phyloP scores from a whole-genome alignment of 164 flowering plant species.

The Macadamia tetraphylla region DNA sequence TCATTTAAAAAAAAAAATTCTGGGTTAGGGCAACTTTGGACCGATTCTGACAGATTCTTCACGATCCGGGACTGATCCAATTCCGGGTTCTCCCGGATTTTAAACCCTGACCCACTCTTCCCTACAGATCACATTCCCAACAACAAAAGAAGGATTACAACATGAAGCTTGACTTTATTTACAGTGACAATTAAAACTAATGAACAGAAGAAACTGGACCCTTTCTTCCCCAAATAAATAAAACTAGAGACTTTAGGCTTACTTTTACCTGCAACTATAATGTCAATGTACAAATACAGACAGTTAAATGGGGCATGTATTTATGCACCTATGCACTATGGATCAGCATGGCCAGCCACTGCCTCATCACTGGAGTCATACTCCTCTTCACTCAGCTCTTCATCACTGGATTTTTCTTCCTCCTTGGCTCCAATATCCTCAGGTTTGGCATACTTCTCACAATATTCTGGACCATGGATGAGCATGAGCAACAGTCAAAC shows the following conservation, averaged over 20 bases:
- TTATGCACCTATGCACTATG: constrained; percentile 30
- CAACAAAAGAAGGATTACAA: constrained; percentile 1
- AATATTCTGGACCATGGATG: constrained; percentile 34
- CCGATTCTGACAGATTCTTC: no score
- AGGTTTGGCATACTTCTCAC: constrained; percentile 61
- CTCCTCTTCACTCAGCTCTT: constrained; percentile 54
- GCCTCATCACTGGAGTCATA: constrained; percentile 53
- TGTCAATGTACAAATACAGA: constrained; percentile 34
- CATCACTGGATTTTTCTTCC: constrained; percentile 54
- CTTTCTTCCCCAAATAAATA: constrained; percentile 9
- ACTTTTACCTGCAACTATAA: constrained; percentile 11
- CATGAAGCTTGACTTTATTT: constrained; percentile 24
- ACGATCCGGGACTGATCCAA: no score
- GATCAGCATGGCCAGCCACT: constrained; percentile 36
- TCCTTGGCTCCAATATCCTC: constrained; percentile 42
- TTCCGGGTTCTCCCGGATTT: no score
- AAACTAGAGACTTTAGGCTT: constrained; percentile 11
- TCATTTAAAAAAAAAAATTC: no score
- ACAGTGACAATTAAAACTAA: constrained; percentile 17
- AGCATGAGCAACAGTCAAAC: no score
- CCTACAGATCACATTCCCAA: no score
- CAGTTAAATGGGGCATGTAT: neutral
- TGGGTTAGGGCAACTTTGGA: no score
- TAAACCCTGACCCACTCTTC: no score
- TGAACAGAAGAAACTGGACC: constrained; percentile 9